Conservation (phyloP, 192 early-diverging fungal genomes). For the Dissophora ornata region DNA sequence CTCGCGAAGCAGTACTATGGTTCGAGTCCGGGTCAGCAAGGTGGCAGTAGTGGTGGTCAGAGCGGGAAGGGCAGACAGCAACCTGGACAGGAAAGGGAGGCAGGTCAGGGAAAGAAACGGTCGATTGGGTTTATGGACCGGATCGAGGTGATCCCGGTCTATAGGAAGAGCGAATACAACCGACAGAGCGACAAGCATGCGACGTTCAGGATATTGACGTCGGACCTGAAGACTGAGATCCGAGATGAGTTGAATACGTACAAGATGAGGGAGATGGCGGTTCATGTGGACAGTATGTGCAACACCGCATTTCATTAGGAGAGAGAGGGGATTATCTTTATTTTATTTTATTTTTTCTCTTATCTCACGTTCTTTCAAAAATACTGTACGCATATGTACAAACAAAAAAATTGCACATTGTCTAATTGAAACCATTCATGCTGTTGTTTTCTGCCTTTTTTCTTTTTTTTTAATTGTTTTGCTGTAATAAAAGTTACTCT, state of each 20-base stretch:
- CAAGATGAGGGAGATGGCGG: conserved; percentile 55
- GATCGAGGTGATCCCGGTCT: conserved; percentile 39
- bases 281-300: conserved; percentile 51
- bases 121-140: conserved; percentile 32
- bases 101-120: background rate
- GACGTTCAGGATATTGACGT: conserved; percentile 49
- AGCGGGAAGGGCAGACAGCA: background rate
- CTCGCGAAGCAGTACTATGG: conserved; percentile 14
- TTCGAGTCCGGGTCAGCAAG: no score
- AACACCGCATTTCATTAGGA: conserved; percentile 52
- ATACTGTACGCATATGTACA: no score
- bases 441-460: no score
- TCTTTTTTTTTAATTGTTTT: no score
- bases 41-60: background rate
- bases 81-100: background rate
- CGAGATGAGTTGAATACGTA: conserved; percentile 53
- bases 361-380: no score
- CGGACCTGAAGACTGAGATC: conserved; percentile 50
- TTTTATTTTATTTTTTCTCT: no score
- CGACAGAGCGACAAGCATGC: conserved; percentile 44
- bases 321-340: no score
- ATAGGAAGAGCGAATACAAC: conserved; percentile 35
- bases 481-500: no score
- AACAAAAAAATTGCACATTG: no score
- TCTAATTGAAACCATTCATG: no score